Base-by-base conservation (phyloP, 306 rosid genomes). In the Datisca glomerata region DNA sequence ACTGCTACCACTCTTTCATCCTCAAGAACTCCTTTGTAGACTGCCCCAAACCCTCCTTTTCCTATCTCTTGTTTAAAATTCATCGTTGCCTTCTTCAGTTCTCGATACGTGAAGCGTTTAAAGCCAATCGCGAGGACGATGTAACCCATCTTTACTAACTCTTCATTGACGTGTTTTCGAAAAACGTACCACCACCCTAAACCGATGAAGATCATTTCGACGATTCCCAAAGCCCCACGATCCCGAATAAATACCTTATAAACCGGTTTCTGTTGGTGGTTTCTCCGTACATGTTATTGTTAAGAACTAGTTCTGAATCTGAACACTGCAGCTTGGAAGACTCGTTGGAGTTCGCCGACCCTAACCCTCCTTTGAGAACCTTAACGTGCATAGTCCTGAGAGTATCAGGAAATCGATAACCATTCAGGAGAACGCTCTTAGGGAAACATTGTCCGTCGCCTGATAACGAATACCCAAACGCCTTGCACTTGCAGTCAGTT, bases 1-100 rank as follows among this genome's bases (percentile, higher is more conserved):
- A 71, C 66, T 1, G 56, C 77, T 1, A 71, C 62, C 8, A 45
- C 44, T 23, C 66, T 65, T 41, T 34, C 63, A 44, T 61, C 77
- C 0, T 53, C 69, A 8, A 71, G 25, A 2, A 47, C 32, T 5
- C 69, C 74, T 57, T 62, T 69, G 40, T 41, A 59, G 45, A 63
- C 58, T 0, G 66, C 23, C 43, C 66, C 66, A 28, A 59, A 53
- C 3, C 71, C 71, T 0, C 71, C 64, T 33, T 52, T 63, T 11
- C 70, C 70, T 2, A 64, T 41, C 71, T 57, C 65, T 12, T 56
- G 56, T 7, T 46, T 62, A 46, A 68, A 68, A 11, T 62, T 53
- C 15, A 46, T 24, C 6, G 69, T 68, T 0, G 65, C 65, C 21
- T 19, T 62, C 31, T 52, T 62, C 37, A 68, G 34, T 21, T 68